Evolutionary conservation across 108 stramenopile species (phyloP), one percentile per base, ranked within the genome.

Genomic region (Nitzschia palea): DNA sequence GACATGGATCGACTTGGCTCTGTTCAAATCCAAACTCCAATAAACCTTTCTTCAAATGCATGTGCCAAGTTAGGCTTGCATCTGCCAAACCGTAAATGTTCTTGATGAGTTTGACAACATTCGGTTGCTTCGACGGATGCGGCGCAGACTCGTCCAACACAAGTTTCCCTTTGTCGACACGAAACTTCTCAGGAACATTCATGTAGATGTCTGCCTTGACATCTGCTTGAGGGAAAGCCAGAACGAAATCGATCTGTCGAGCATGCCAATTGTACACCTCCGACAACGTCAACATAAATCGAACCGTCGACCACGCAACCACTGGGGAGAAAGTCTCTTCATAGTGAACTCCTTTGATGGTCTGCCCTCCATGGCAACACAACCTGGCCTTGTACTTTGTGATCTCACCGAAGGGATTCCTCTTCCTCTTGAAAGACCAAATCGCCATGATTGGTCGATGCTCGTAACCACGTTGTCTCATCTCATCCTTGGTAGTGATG

Each of bases 301-400:
- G 44, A 26, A 76, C 35, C 0, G 74, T 72, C 6, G 42, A 55
- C 77, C 81, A 78, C 20, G 73, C 60, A 0, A 84, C 76, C 4
- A 84, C 82, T 9, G 82, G 80, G 4, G 78, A 31, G 60, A 73
- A 81, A 1, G 84, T 81, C 48, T 85, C 80, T 55, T 54, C 76
- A 53, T 71, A 82, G 67, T 86, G 72, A 14, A 80, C 77, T 12
- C 48, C 58, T 66, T 66, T 26, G 5, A 42, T 18, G 3, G 18
- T 4, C 1, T 29, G 50, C n/a, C n/a, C n/a, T n/a, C n/a, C n/a
- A n/a, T n/a, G n/a, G n/a, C n/a, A n/a, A n/a, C n/a, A n/a, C n/a
- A n/a, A n/a, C n/a, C n/a, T n/a, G 18, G 74, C 79, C 64, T 82
- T 82, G 42, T 66, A 82, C 36, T 80, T 82, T n/a, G 68, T 68